Percentiles rank a stretch among this genome's conserved stretches.
These are phyloP conservation scores for Xerocomus amazonicus DNA, from an alignment of 1,284 basidiomycete genomes.

Conservation along the genomic window DNA sequence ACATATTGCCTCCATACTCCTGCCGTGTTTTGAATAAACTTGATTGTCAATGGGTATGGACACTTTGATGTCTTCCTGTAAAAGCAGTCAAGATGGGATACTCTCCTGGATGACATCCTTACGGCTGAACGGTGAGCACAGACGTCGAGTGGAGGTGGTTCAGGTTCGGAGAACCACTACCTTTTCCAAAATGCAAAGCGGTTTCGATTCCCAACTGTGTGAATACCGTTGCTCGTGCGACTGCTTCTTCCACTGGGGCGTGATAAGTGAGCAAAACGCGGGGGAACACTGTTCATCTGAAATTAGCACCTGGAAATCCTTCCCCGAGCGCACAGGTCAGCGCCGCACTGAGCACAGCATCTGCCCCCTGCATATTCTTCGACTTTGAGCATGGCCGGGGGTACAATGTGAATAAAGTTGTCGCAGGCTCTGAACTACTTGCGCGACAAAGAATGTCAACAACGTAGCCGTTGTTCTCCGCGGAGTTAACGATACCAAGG, in stretches of 20 bases:
- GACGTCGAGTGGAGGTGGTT: slow-evolving; percentile 74
- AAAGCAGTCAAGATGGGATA: neutral
- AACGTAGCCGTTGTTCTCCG: slow-evolving; percentile 41
- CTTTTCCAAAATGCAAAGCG: slow-evolving; percentile 67
- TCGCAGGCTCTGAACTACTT: slow-evolving; percentile 13
- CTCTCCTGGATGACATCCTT: slow-evolving; percentile 20
- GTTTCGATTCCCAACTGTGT: slow-evolving; percentile 75
- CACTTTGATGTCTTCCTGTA: slow-evolving; percentile 53
- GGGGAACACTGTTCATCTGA: neutral
- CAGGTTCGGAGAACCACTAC: slow-evolving; percentile 66
- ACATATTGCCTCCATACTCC: slow-evolving; percentile 71
- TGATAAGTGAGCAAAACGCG: neutral
- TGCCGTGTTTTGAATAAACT: slow-evolving; percentile 57
- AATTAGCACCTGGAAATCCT: slow-evolving; percentile 39
- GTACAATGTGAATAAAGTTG: slow-evolving; percentile 43
- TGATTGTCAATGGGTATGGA: slow-evolving; percentile 64
- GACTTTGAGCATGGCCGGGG: slow-evolving; percentile 63
- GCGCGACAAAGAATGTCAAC: slow-evolving; percentile 65
- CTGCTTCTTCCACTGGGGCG: slow-evolving; percentile 52
- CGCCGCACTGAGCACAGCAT: slow-evolving; percentile 85
- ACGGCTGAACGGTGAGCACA: slow-evolving; percentile 55
- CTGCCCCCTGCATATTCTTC: slow-evolving; percentile 86
- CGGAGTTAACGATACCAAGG: slow-evolving; percentile 35
- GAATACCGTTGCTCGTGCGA: slow-evolving; percentile 59
- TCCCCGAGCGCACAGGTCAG: slow-evolving; percentile 65